Evolutionary conservation across 257 asterid species (phyloP), one percentile per base, ranked within the genome.

Genomic region (Nyctanthes arbortristis): DNA sequence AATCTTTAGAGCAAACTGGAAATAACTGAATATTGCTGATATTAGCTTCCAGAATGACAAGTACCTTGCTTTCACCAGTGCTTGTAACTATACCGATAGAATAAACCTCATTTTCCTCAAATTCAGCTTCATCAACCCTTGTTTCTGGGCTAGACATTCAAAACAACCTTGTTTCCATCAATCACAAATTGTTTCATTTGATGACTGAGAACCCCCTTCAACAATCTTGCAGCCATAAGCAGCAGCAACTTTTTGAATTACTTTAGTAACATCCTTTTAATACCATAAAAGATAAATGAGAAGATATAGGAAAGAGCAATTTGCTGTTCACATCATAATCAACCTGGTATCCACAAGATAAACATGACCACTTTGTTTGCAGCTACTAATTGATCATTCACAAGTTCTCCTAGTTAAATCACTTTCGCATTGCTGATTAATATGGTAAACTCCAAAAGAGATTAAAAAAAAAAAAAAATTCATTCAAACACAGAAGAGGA

Each of bases 1-100:
- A 75, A 22, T 18, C 52, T 3, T 10, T 14, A 29, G 13, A 4
- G 37, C 0, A 0, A 28, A 52, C 6, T 16, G 40, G 24, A 67
- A 40, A 6, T 20, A 40, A 61, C 20, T 13, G 3, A 11, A 22
- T 33, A 40, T 16, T 24, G 32, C 18, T 4, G 52, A 40, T 8
- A 32, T 10, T 1, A 29, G 29, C 31, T 31, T 7, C 10, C 1
- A 47, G 65, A 61, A 31, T 31, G 63, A 27, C 27, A 47, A 65
- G 66, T 77, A 89, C 96, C 95, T 92, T 92, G 79, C 98, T 96
- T 76, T 92, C 98, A 45, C 98, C 98, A 3, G 98, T 89, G 87
- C 96, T 87, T 33, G 96, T 80, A 59, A 92, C 96, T 49, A 89
- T 89, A 80, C 87, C 95, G 71, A 89, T 79, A 25, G 95, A 73